A percentile compares a stretch with the other conserved stretches of the same genome.
phyloP scores from a whole-genome alignment of 2,329 filamentous ascomycete genomes.

The Xylaria digitata region DNA sequence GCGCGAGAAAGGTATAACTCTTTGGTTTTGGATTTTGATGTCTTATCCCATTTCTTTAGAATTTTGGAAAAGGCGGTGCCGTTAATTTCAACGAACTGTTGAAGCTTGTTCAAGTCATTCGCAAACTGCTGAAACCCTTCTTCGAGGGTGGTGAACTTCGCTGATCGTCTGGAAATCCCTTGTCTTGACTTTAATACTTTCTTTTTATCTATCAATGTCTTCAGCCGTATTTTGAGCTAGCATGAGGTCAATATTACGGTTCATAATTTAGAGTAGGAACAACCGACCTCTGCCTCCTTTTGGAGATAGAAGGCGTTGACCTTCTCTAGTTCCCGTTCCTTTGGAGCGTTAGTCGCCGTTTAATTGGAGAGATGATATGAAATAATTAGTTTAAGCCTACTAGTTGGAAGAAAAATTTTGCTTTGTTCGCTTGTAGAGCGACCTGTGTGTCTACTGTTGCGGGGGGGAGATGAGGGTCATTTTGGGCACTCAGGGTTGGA shows the following conservation, averaged over 20 bases:
- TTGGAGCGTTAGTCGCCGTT: slow-evolving; percentile 54
- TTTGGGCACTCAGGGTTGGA: slow-evolving; percentile 82
- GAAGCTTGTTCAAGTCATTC: slow-evolving; percentile 94
- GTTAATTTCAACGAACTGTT: slow-evolving; percentile 99
- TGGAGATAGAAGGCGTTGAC: slow-evolving; percentile 98
- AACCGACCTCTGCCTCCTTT: slow-evolving; percentile 92
- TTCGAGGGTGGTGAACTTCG: slow-evolving; percentile 93
- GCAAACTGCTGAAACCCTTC: slow-evolving; percentile 98
- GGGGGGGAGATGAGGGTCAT: slow-evolving; percentile 64
- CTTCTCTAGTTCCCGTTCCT: slow-evolving; percentile 98
- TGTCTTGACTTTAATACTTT: slow-evolving; percentile 85
- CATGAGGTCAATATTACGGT: slow-evolving; percentile 31
- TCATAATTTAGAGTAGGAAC: slow-evolving; percentile 5
- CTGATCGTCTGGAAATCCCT: slow-evolving; percentile 84
- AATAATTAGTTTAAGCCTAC: slow-evolving; percentile 62
- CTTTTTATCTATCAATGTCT: slow-evolving; percentile 95
- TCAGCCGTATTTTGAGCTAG: slow-evolving; percentile 91
- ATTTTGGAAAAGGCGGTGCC: slow-evolving; percentile 99
- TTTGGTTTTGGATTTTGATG: slow-evolving; percentile 98
- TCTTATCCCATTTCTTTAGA: slow-evolving; percentile 99
- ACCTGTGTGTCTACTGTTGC: slow-evolving; percentile 79
- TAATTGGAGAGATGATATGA: background rate
- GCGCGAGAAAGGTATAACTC: slow-evolving; percentile 95
- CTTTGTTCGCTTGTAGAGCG: slow-evolving; percentile 94
- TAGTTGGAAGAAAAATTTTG: slow-evolving; percentile 97